Evolutionary conservation across 208 protist species (phyloP).

Genomic region (Histomonas meleagridis): DNA sequence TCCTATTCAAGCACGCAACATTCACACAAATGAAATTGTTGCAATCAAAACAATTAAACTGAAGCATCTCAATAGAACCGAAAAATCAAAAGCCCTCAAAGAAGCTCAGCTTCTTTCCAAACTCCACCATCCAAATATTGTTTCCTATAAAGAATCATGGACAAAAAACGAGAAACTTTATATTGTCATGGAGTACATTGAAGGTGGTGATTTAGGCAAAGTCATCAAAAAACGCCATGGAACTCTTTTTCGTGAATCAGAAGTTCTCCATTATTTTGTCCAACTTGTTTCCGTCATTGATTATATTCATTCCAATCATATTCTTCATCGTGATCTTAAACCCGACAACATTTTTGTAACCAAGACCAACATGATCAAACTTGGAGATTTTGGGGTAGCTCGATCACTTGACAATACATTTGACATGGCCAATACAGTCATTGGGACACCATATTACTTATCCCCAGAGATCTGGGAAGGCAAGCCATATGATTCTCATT

Average conservation of each 20-base stretch:
- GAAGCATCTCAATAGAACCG: not conserved
- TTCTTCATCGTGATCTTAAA: slow-evolving; percentile 51
- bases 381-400: slow-evolving; percentile 46
- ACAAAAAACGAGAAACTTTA: not conserved
- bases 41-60: slow-evolving; percentile 29
- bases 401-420: not conserved
- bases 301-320: slow-evolving; percentile 38
- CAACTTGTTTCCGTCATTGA: slow-evolving; percentile 41
- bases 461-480: slow-evolving; percentile 35
- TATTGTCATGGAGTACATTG: slow-evolving; percentile 45
- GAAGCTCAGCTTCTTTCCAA: slow-evolving; percentile 33
- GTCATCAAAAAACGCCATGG: not conserved
- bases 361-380: slow-evolving; percentile 28
- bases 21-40: not conserved
- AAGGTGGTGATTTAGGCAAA: slow-evolving; percentile 41
- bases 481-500: not conserved
- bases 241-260: not conserved
- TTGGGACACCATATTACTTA: slow-evolving; percentile 41
- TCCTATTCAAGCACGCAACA: too few relatives aligned
- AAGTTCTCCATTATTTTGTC: not conserved
- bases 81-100: not conserved
- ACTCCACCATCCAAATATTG: slow-evolving; percentile 37
- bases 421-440: slow-evolving; percentile 36
- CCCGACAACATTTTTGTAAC: slow-evolving; percentile 43
- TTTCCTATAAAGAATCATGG: slow-evolving; percentile 35